phyloP scores from a whole-genome alignment of 108 stramenopile genomes.

The Nitzschia putrida region DNA sequence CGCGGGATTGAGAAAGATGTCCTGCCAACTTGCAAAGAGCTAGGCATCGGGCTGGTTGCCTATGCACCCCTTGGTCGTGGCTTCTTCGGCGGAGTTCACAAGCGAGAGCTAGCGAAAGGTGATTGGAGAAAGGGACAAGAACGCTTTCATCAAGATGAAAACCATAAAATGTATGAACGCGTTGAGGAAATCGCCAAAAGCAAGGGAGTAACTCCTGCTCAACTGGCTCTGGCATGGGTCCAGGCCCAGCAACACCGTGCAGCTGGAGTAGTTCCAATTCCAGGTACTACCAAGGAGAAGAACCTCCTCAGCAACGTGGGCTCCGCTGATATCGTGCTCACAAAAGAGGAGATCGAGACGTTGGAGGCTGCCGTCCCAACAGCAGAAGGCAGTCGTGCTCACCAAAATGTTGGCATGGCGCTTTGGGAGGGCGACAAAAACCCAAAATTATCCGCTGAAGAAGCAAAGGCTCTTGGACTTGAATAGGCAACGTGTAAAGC shows the following conservation, averaged over 20 bases:
- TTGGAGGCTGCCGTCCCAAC: conserved; percentile 7
- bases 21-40: conserved; percentile 36
- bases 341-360: neutral
- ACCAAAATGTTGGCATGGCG: too few relatives aligned
- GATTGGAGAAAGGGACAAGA: conserved; percentile 31
- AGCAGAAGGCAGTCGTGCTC: too few relatives aligned
- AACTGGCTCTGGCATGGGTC: conserved; percentile 39
- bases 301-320: conserved; percentile 26
- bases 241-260: conserved; percentile 12
- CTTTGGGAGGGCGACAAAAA: too few relatives aligned
- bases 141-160: conserved; percentile 27
- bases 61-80: conserved; percentile 37
- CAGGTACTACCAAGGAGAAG: conserved; percentile 36
- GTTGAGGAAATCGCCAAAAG: conserved; percentile 24
- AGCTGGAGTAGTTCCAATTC: conserved; percentile 42
- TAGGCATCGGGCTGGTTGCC: conserved; percentile 39
- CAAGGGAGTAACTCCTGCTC: conserved; percentile 33
- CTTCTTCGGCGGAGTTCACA: conserved; percentile 19
- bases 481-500: too few relatives aligned
- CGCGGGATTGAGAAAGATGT: conserved; percentile 36
- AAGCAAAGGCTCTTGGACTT: too few relatives aligned
- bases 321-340: conserved; percentile 12
- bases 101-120: neutral
- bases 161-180: conserved; percentile 15
- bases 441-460: too few relatives aligned